A percentile compares a stretch with the other conserved stretches of the same genome.
These are phyloP conservation scores for Saitozyma sp. DNA, from an alignment of 768 basidiomycete genomes.

Conservation along the genomic window DNA sequence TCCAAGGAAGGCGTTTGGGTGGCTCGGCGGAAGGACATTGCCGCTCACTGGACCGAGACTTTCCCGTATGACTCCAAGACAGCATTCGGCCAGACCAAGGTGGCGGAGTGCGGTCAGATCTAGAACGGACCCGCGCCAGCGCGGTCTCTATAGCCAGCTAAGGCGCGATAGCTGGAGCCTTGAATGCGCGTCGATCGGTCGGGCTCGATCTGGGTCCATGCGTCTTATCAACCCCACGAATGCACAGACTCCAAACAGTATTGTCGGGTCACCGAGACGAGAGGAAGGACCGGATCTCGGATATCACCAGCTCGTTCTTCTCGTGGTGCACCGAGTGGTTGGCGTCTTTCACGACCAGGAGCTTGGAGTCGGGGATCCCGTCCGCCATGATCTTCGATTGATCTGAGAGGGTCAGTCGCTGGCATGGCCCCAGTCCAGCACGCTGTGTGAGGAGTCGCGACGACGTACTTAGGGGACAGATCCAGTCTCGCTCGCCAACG, in stretches of 20 bases:
- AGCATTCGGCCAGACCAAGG: constrained; percentile 24
- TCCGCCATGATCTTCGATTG: constrained; percentile 27
- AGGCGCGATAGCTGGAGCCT: too few relatives aligned
- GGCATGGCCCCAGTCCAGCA: neutral
- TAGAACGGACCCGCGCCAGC: neutral
- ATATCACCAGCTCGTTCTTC: constrained; percentile 25
- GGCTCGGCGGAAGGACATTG: constrained; percentile 24
- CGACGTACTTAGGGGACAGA: constrained; percentile 23
- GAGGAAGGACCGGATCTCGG: constrained; percentile 16
- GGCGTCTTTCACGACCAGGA: constrained; percentile 20
- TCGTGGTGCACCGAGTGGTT: constrained; percentile 32
- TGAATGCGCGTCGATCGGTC: too few relatives aligned
- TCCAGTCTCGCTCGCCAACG: constrained; percentile 28
- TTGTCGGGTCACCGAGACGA: too few relatives aligned
- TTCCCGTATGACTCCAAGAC: constrained; percentile 26
- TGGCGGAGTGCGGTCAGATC: constrained; percentile 17
- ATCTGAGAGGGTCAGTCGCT: constrained; percentile 5
- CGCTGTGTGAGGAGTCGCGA: neutral
- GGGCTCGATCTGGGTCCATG: too few relatives aligned
- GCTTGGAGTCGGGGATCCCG: constrained; percentile 13
- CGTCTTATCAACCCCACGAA: too few relatives aligned
- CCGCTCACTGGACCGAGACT: constrained; percentile 22
- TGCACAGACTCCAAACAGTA: too few relatives aligned
- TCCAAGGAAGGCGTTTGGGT: constrained; percentile 22
- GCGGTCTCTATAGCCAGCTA: neutral